Evolutionary conservation across 345 rosid genomes (phyloP).

Genomic region (Gossypium turneri): DNA sequence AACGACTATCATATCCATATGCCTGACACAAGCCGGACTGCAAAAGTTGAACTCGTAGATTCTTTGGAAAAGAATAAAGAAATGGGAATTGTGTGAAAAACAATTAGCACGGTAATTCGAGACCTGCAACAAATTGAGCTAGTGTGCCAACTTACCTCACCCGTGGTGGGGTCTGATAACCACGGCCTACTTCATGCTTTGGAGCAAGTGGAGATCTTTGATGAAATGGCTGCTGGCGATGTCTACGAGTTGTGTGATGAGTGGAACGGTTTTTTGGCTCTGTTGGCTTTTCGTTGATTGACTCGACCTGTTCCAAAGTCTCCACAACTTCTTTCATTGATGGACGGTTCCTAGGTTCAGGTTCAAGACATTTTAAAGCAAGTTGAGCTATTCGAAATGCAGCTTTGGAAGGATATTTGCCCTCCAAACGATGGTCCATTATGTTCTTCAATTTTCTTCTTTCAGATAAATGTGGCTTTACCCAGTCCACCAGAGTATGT

Average conservation of each 20-base stretch:
- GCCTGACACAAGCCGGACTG: background rate
- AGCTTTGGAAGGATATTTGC: conserved; percentile 71
- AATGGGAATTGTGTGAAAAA: conserved; percentile 6
- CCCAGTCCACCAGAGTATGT: conserved; percentile 73
- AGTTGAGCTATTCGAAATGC: conserved; percentile 67
- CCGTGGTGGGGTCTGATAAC: conserved; percentile 23
- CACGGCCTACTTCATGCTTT: conserved; percentile 27
- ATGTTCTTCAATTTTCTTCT: conserved; percentile 61
- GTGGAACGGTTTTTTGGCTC: conserved; percentile 48
- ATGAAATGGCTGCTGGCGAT: conserved; percentile 37
- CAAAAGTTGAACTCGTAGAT: background rate
- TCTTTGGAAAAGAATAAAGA: background rate
- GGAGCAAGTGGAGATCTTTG: conserved; percentile 52
- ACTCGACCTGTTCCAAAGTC: conserved; percentile 50
- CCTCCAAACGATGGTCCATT: conserved; percentile 78
- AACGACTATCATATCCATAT: background rate
- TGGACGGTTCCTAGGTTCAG: conserved; percentile 72
- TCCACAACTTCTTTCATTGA: conserved; percentile 79
- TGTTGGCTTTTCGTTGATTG: conserved; percentile 41
- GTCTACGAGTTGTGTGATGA: conserved; percentile 22
- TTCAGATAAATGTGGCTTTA: conserved; percentile 67
- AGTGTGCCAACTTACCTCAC: conserved; percentile 17
- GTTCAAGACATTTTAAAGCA: conserved; percentile 63
- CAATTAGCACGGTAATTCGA: background rate
- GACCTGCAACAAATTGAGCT: background rate